Evolutionary conservation across 495 filamentous ascomycete genomes (phyloP).

Genomic region (Penicillium atrosanguineum): DNA sequence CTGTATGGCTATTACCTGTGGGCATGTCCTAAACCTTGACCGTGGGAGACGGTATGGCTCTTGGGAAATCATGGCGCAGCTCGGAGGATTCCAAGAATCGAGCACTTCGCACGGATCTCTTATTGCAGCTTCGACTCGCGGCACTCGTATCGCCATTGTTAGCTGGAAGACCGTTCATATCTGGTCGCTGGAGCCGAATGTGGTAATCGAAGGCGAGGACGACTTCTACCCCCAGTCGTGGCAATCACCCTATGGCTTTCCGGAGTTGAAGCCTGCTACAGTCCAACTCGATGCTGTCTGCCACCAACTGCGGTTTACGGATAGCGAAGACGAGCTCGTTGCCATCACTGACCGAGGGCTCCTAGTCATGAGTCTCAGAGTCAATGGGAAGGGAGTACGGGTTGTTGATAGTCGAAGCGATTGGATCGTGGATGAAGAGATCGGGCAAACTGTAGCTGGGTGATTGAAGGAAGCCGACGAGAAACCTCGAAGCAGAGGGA

Average conservation of each 20-base stretch:
- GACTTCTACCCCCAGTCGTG: slow-evolving; percentile 33
- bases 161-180: slow-evolving; percentile 47
- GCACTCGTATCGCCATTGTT: slow-evolving; percentile 42
- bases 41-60: slow-evolving; percentile 35
- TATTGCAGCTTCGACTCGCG: slow-evolving; percentile 37
- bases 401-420: neutral
- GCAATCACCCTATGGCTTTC: slow-evolving; percentile 16
- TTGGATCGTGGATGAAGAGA: neutral
- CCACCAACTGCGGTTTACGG: slow-evolving; percentile 36
- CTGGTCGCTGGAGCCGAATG: slow-evolving; percentile 42
- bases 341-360: slow-evolving; percentile 48
- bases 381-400: slow-evolving; percentile 9
- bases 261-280: slow-evolving; percentile 33
- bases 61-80: slow-evolving; percentile 39
- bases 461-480: neutral
- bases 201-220: slow-evolving; percentile 29
- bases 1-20: slow-evolving; percentile 24
- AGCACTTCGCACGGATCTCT: slow-evolving; percentile 40
- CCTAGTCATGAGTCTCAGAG: slow-evolving; percentile 37
- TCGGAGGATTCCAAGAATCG: slow-evolving; percentile 39
- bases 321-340: slow-evolving; percentile 41
- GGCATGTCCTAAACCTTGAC: slow-evolving; percentile 41
- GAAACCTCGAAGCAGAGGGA: neutral
- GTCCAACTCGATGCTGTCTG: slow-evolving; percentile 41
- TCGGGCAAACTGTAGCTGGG: neutral